phyloP scores from a whole-genome alignment of 2,329 filamentous ascomycete genomes.

The Madurella mycetomatis region DNA sequence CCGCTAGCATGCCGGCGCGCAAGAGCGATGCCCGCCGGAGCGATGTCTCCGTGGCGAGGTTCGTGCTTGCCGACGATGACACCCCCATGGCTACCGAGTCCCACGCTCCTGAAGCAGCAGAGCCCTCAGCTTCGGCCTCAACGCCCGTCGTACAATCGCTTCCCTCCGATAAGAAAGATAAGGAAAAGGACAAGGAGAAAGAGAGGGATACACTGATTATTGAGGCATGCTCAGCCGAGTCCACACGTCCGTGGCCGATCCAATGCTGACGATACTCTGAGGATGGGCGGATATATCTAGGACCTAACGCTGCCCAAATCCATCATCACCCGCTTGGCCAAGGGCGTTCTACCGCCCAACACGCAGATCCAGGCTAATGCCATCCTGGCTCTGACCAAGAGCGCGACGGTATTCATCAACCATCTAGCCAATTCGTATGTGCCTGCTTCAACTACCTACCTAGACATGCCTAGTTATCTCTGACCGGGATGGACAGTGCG shows the following conservation, averaged over 20 bases:
- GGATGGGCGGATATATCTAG: constrained; percentile 35
- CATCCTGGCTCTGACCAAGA: constrained; percentile 72
- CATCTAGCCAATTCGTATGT: constrained; percentile 71
- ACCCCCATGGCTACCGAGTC: constrained; percentile 17
- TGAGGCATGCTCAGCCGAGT: constrained; percentile 41
- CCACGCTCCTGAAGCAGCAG: constrained; percentile 14
- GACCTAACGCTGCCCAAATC: constrained; percentile 75
- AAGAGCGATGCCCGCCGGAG: constrained; percentile 47
- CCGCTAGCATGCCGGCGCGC: constrained; percentile 47
- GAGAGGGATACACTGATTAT: constrained; percentile 45
- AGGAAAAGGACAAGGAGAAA: constrained; percentile 27
- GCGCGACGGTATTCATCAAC: constrained; percentile 78
- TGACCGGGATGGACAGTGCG: constrained; percentile 46
- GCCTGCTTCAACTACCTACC: background rate
- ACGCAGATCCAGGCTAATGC: constrained; percentile 82
- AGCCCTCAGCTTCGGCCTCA: constrained; percentile 22
- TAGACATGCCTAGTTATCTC: background rate
- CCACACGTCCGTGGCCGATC: background rate
- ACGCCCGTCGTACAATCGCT: constrained; percentile 24
- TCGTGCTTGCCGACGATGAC: constrained; percentile 42
- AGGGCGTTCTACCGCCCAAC: constrained; percentile 73
- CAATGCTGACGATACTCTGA: constrained; percentile 14
- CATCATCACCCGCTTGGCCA: constrained; percentile 74
- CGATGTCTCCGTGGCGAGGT: constrained; percentile 44
- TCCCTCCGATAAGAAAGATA: constrained; percentile 21